phyloP scores from a whole-genome alignment of 495 filamentous ascomycete genomes.

The Tuber calosporum region DNA sequence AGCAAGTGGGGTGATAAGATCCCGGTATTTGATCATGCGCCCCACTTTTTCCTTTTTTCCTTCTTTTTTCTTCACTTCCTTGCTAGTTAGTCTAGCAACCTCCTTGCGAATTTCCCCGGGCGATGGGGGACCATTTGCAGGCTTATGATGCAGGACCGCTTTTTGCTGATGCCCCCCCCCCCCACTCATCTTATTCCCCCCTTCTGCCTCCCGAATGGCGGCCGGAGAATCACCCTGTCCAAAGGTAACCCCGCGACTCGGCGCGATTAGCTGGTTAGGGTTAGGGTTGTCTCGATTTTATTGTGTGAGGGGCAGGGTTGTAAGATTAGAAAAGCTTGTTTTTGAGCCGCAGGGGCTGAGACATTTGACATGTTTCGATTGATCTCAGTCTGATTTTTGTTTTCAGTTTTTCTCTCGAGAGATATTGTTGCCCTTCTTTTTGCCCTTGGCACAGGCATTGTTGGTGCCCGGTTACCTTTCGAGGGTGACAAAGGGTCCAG shows the following conservation, averaged over 20 bases:
- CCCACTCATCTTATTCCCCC: neutral
- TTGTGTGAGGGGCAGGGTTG: neutral
- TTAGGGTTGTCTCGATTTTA: neutral
- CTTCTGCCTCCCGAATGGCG: neutral
- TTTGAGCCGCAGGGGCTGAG: conserved; percentile 35
- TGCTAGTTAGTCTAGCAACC: neutral
- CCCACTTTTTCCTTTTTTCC: neutral
- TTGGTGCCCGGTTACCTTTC: neutral
- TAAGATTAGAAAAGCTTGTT: conserved; percentile 29
- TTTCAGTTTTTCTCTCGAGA: neutral
- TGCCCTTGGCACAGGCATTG: neutral
- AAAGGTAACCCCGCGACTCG: neutral
- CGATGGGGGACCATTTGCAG: neutral
- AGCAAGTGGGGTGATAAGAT: neutral
- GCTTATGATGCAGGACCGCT: neutral
- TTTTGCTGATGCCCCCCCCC: neutral
- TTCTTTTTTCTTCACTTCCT: neutral
- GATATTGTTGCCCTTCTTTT: neutral
- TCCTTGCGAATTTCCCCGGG: neutral
- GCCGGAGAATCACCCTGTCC: neutral
- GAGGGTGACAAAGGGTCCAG: neutral
- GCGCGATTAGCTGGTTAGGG: neutral
- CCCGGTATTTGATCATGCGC: neutral
- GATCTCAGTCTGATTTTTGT: too few species aligned
- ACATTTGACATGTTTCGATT: neutral